These are phyloP conservation scores for Phlebopus sp. DNA, from an alignment of 1,284 basidiomycete genomes.

Conservation along the genomic window DNA sequence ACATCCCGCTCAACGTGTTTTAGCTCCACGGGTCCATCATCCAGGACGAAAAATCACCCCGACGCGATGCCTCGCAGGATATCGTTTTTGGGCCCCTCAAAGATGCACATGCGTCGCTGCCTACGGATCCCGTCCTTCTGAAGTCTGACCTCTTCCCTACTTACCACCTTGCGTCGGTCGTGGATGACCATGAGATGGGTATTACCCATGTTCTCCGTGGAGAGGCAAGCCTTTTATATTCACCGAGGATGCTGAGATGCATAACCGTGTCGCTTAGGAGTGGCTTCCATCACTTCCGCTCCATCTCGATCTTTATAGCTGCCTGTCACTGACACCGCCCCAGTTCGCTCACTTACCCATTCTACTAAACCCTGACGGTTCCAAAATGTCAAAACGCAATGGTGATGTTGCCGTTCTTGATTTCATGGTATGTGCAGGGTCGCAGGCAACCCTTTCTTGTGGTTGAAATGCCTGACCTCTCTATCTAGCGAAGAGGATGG, in stretches of 20 bases:
- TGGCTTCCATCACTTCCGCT: constrained; percentile 96
- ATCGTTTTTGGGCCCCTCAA: constrained; percentile 75
- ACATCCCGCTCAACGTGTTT: not conserved
- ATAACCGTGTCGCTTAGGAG: constrained; percentile 53
- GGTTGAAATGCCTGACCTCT: too few relatives aligned
- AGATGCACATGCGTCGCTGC: constrained; percentile 72
- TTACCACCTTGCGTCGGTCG: constrained; percentile 94
- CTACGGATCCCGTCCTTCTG: constrained; percentile 90
- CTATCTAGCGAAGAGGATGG: constrained; percentile 67
- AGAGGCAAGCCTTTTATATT: constrained; percentile 54
- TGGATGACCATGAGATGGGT: constrained; percentile 95
- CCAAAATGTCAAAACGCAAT: constrained; percentile 92
- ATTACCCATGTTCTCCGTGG: constrained; percentile 95
- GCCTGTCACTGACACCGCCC: constrained; percentile 72
- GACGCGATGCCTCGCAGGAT: constrained; percentile 51
- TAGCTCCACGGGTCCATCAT: not conserved
- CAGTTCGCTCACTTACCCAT: constrained; percentile 91
- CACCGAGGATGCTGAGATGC: not conserved
- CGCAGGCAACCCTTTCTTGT: too few relatives aligned
- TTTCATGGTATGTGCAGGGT: constrained; percentile 63
- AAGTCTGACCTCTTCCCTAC: constrained; percentile 95
- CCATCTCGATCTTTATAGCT: constrained; percentile 87
- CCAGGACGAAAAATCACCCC: constrained; percentile 55
- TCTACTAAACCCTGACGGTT: constrained; percentile 86
- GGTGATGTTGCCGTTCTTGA: constrained; percentile 87